A percentile compares a stretch with the other conserved stretches of the same genome.
phyloP scores from a whole-genome alignment of 1,284 basidiomycete species.

The Ustilago sp. region DNA sequence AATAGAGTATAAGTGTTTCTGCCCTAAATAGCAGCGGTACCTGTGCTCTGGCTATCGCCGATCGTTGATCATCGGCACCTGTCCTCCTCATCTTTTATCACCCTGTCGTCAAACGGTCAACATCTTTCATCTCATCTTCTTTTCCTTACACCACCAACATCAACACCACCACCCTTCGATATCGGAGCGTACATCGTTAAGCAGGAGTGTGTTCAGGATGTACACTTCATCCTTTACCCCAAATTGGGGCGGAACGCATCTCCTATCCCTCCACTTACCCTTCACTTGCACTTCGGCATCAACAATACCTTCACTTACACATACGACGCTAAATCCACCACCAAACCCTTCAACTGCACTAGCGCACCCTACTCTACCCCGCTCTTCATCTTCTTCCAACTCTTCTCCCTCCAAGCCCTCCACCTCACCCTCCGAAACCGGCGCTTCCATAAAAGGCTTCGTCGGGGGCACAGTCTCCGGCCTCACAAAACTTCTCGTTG shows the following conservation, averaged over 20 bases:
- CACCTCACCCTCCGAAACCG: slow-evolving; percentile 17
- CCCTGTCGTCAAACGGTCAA: background rate
- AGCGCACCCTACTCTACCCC: background rate
- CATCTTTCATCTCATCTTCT: background rate
- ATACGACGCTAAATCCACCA: slow-evolving; percentile 28
- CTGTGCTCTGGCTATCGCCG: too few relatives aligned
- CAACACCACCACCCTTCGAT: background rate
- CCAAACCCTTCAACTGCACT: slow-evolving; percentile 28
- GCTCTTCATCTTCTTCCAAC: background rate
- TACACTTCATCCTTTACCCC: slow-evolving; percentile 27
- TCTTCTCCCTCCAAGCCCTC: background rate
- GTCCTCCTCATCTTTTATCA: too few relatives aligned
- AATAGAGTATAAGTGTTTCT: background rate
- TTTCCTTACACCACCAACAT: background rate
- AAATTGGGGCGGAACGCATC: slow-evolving; percentile 23
- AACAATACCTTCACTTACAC: slow-evolving; percentile 21
- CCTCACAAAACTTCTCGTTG: slow-evolving; percentile 70
- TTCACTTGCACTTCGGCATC: slow-evolving; percentile 5
- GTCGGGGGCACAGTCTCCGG: slow-evolving; percentile 70
- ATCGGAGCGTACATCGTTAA: background rate
- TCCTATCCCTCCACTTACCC: slow-evolving; percentile 9
- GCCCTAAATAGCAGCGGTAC: background rate
- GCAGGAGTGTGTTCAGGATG: slow-evolving; percentile 8
- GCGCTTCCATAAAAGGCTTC: slow-evolving; percentile 66
- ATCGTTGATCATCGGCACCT: too few relatives aligned